These are phyloP conservation scores for Fonsecaea multimorphosa DNA, from an alignment of 2,329 filamentous ascomycete species.

Conservation along the genomic window DNA sequence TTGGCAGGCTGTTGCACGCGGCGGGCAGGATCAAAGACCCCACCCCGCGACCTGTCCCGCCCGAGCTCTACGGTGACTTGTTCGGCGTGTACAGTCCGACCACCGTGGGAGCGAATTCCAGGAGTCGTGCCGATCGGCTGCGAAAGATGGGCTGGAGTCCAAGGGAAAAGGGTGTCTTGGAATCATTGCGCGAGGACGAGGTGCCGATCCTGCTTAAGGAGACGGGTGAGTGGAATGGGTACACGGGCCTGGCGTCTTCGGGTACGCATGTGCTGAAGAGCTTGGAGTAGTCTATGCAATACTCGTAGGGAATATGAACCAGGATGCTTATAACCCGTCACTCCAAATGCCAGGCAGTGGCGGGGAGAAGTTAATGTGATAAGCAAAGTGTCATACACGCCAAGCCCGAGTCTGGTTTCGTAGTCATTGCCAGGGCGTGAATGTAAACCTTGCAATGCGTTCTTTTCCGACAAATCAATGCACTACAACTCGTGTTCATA, in stretches of 20 bases:
- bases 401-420: not conserved
- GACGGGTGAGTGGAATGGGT: slow-evolving; percentile 11
- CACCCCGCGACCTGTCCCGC: slow-evolving; percentile 45
- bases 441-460: not conserved
- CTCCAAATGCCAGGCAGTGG: no score
- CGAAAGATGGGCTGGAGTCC: slow-evolving; percentile 55
- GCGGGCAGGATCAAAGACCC: slow-evolving; percentile 49
- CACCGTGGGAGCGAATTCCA: slow-evolving; percentile 52
- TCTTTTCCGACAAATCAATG: not conserved
- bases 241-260: slow-evolving; percentile 21
- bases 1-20: slow-evolving; percentile 48
- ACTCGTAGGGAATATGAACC: not conserved
- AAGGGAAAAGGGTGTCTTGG: slow-evolving; percentile 50
- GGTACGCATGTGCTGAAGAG: slow-evolving; percentile 23
- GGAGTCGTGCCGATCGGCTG: slow-evolving; percentile 52
- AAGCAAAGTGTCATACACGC: not conserved
- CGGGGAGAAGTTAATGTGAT: no score
- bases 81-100: slow-evolving; percentile 47
- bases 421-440: not conserved
- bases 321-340: not conserved
- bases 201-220: slow-evolving; percentile 26
- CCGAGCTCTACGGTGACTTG: slow-evolving; percentile 50
- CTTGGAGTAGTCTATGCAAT: not conserved
- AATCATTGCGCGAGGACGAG: slow-evolving; percentile 52
- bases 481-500: no score